A percentile compares a stretch with the other conserved stretches of the same genome.
phyloP scores from a whole-genome alignment of 2,329 filamentous ascomycete species.

The Berkeleyomyces rouxiae region DNA sequence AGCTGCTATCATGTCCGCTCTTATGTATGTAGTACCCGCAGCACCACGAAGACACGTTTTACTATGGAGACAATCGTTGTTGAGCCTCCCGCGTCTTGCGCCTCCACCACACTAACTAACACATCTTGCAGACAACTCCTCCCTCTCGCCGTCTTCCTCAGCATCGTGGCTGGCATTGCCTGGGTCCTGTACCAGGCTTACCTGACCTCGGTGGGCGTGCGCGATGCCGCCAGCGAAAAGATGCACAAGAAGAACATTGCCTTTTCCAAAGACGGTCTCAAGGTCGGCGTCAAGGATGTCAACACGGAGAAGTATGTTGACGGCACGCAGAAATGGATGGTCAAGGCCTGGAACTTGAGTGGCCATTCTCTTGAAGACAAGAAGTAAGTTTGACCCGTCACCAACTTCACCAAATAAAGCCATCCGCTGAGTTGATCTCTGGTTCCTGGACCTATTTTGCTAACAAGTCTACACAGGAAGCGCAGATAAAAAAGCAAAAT shows the following conservation, averaged over 20 bases:
- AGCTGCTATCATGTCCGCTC: background rate
- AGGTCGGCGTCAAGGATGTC: slow-evolving; percentile 53
- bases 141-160: slow-evolving; percentile 48
- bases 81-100: background rate
- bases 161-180: slow-evolving; percentile 37
- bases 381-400: slow-evolving; percentile 15
- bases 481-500: background rate
- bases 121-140: slow-evolving; percentile 37
- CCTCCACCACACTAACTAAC: background rate
- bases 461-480: background rate
- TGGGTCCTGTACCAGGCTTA: slow-evolving; percentile 61
- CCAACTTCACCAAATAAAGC: too few species aligned
- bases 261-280: slow-evolving; percentile 58
- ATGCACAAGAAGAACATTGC: slow-evolving; percentile 62
- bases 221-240: slow-evolving; percentile 45
- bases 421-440: background rate
- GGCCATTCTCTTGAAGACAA: slow-evolving; percentile 20
- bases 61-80: background rate
- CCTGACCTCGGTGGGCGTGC: slow-evolving; percentile 48
- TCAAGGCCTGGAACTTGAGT: slow-evolving; percentile 48
- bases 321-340: slow-evolving; percentile 50
- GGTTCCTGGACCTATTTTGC: slow-evolving; percentile 14
- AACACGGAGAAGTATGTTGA: slow-evolving; percentile 57
- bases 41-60: background rate
- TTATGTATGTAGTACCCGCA: background rate